Evolutionary conservation across 495 filamentous ascomycete genomes (phyloP), one percentile per base, ranked within the genome.

Genomic region (Lindgomyces ingoldianus): DNA sequence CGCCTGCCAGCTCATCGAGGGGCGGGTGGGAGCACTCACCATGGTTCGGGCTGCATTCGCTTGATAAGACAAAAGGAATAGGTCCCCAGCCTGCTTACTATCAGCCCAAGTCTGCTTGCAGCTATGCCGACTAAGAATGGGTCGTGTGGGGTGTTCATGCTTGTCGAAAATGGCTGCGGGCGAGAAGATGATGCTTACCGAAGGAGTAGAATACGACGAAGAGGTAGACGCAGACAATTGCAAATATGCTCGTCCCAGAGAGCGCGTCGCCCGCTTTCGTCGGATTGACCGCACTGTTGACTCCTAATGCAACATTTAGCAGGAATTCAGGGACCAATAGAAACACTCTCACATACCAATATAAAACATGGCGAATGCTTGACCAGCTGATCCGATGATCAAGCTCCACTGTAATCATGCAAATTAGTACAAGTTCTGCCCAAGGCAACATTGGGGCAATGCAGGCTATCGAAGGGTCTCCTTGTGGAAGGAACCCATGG

Each of bases 141-240:
- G n/a, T n/a, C n/a, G n/a, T n/a, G n/a, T n/a, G n/a, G n/a, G n/a
- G n/a, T n/a, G n/a, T n/a, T 45, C 21, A 16, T 8, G 1, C 19
- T 44, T n/a, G 26, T 22, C 30, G 3, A 11, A 14, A 12, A 41
- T 46, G n/a, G n/a, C n/a, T n/a, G n/a, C n/a, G n/a, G n/a, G n/a
- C n/a, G 49, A 10, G 8, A 12, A 30, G 44, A 14, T 6, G 33
- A 14, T 6, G 29, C 62, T 48, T 65, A 65, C 62, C 87, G 71
- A 90, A 89, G 57, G 89, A 87, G 79, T 89, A 90, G 79, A 88
- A 88, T 1, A 83, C 84, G 12, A 87, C 88, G 67, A 90, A 90
- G 46, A 90, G 74, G 73, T 87, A 91, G 58, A 91, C 87, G 73
- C 82, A 88, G 29, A 71, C 51, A 18, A 66, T 66, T 1, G 64